Percentiles rank a stretch among this genome's conserved stretches.
Conservation (phyloP, 2,329 filamentous ascomycete species). For the Pestalotiopsis sp. region DNA sequence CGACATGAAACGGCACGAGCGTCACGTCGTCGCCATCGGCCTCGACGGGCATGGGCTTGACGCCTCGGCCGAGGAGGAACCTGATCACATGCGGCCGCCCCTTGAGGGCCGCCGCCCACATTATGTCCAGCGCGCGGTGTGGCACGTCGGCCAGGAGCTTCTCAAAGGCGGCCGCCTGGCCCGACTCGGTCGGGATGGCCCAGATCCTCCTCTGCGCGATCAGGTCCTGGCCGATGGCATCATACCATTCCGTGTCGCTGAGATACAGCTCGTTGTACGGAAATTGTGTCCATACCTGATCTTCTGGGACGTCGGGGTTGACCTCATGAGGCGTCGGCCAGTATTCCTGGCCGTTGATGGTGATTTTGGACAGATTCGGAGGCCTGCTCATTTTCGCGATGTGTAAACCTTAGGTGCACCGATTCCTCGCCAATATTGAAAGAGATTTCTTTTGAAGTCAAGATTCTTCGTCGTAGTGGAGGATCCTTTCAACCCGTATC, state of each 20-base stretch:
- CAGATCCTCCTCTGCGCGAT: neutral
- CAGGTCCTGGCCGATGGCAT: neutral
- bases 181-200: neutral
- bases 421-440: neutral
- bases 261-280: neutral
- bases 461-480: neutral
- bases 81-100: neutral
- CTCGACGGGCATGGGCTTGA: neutral
- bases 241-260: conserved; percentile 1
- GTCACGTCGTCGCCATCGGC: neutral
- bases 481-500: neutral
- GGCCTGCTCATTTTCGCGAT: neutral
- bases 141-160: neutral
- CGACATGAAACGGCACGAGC: neutral
- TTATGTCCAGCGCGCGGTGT: neutral
- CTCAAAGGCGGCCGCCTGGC: neutral
- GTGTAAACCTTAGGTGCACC: neutral
- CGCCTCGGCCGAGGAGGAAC: neutral
- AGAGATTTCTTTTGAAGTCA: neutral
- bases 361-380: neutral
- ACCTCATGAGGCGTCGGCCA: neutral
- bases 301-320: neutral
- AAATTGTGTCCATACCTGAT: neutral
- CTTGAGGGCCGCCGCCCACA: neutral
- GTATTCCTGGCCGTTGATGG: neutral